Percentiles rank a stretch among this genome's conserved stretches.
These are phyloP conservation scores for Fusarium nisikadoi DNA, from an alignment of 2,329 filamentous ascomycete species.

Conservation along the genomic window DNA sequence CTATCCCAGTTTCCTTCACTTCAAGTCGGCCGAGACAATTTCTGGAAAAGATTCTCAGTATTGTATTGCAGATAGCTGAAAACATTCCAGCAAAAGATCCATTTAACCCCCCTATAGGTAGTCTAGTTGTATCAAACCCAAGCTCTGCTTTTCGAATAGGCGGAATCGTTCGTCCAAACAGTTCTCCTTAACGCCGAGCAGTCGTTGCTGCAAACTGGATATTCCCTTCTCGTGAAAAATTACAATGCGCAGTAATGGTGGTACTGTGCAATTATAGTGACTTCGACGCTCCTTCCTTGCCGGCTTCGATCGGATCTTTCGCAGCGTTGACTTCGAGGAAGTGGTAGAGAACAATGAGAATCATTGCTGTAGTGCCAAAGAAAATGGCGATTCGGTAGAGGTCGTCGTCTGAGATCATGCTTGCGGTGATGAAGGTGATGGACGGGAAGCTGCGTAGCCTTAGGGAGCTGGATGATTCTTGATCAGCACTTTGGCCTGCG, in stretches of 20 bases:
- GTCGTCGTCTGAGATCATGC: slow-evolving; percentile 93
- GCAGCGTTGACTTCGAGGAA: slow-evolving; percentile 91
- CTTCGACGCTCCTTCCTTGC: slow-evolving; percentile 27
- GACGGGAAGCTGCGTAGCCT: slow-evolving; percentile 2
- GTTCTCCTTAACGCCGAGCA: slow-evolving; percentile 37
- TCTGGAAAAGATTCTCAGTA: not conserved
- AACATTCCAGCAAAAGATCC: not conserved
- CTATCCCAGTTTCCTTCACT: not conserved
- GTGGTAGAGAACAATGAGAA: slow-evolving; percentile 94
- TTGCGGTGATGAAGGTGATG: slow-evolving; percentile 49
- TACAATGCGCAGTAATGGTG: slow-evolving; percentile 18
- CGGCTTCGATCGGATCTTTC: slow-evolving; percentile 17
- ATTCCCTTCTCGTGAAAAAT: slow-evolving; percentile 14
- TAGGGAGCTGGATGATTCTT: slow-evolving; percentile 7
- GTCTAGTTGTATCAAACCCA: slow-evolving; percentile 7
- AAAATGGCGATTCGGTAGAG: slow-evolving; percentile 94
- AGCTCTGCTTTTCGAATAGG: slow-evolving; percentile 3
- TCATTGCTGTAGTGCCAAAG: slow-evolving; percentile 88
- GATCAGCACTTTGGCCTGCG: slow-evolving; percentile 22
- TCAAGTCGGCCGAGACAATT: not conserved
- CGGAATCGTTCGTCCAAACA: slow-evolving; percentile 14
- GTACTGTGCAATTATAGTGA: slow-evolving; percentile 26
- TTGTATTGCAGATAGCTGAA: slow-evolving; percentile 8
- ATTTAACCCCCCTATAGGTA: not conserved
- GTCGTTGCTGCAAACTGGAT: slow-evolving; percentile 22